A percentile compares a stretch with the other conserved stretches of the same genome.
Evolutionary conservation across 305 asterid species (phyloP).

Genomic region (Solanum hybrid): DNA sequence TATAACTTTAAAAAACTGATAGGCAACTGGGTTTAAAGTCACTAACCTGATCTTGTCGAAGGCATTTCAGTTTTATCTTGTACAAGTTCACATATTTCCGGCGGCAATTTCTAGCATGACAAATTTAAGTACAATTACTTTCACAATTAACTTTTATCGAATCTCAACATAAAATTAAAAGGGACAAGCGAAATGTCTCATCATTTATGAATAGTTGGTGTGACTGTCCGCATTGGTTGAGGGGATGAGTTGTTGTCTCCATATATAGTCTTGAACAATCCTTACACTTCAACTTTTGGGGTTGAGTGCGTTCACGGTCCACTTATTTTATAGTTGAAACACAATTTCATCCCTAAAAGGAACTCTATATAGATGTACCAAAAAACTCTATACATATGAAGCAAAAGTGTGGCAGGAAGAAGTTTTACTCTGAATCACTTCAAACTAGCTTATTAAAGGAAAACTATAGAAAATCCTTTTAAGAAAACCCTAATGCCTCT

Average conservation of each 20-base stretch:
- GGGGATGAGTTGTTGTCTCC: neutral
- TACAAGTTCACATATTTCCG: slow-evolving; percentile 76
- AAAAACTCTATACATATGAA: neutral
- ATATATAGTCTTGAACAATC: neutral
- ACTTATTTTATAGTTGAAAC: neutral
- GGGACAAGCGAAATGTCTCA: neutral
- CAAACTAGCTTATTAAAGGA: neutral
- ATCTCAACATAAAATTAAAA: slow-evolving; percentile 11
- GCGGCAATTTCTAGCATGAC: slow-evolving; percentile 50
- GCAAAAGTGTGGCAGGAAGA: neutral
- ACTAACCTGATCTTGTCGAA: slow-evolving; percentile 71
- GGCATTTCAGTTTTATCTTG: slow-evolving; percentile 76
- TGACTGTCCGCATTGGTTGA: neutral
- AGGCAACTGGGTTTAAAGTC: neutral
- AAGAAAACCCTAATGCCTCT: neutral
- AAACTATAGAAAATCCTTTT: neutral
- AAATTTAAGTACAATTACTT: slow-evolving; percentile 5
- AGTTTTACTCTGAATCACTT: neutral
- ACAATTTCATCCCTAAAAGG: neutral
- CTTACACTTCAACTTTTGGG: neutral
- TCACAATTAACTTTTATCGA: neutral
- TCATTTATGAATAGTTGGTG: slow-evolving; percentile 1
- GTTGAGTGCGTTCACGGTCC: neutral
- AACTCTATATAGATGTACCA: neutral
- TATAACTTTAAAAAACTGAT: neutral